These are phyloP conservation scores for Penicillium concentricum DNA, from an alignment of 2,329 filamentous ascomycete genomes.

Conservation along the genomic window DNA sequence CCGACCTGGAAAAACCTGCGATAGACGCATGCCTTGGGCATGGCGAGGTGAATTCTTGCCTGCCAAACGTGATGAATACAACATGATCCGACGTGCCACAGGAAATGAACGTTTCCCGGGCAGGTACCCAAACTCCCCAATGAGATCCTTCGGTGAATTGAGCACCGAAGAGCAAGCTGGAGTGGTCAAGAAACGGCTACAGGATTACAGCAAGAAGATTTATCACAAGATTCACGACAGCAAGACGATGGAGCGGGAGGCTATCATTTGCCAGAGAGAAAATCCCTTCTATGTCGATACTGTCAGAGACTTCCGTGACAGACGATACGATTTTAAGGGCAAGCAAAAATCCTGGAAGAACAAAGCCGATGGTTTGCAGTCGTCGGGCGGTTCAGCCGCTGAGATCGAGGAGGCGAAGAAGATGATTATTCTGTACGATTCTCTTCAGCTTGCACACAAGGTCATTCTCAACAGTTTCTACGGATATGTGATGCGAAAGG, in stretches of 20 bases:
- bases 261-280: conserved; percentile 96
- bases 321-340: conserved; percentile 97
- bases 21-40: conserved; percentile 90
- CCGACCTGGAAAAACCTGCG: conserved; percentile 92
- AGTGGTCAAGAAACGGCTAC: conserved; percentile 80
- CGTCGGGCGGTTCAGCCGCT: conserved; percentile 68
- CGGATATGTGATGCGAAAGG: conserved; percentile 98
- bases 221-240: conserved; percentile 99
- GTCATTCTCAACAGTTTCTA: conserved; percentile 99
- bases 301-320: conserved; percentile 92
- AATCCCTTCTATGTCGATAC: conserved; percentile 99
- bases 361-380: conserved; percentile 84
- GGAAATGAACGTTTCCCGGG: conserved; percentile 92
- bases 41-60: conserved; percentile 98
- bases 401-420: conserved; percentile 96
- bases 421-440: conserved; percentile 97
- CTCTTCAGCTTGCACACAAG: conserved; percentile 93
- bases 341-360: conserved; percentile 98
- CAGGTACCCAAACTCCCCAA: conserved; percentile 67
- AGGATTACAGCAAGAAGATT: conserved; percentile 95
- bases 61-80: conserved; percentile 96
- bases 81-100: conserved; percentile 92
- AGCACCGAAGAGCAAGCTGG: conserved; percentile 76
- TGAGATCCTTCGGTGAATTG: conserved; percentile 77
- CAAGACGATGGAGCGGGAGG: conserved; percentile 87